These are phyloP conservation scores for Agrocybe chaxingu DNA, from an alignment of 768 basidiomycete species.

Conservation along the genomic window DNA sequence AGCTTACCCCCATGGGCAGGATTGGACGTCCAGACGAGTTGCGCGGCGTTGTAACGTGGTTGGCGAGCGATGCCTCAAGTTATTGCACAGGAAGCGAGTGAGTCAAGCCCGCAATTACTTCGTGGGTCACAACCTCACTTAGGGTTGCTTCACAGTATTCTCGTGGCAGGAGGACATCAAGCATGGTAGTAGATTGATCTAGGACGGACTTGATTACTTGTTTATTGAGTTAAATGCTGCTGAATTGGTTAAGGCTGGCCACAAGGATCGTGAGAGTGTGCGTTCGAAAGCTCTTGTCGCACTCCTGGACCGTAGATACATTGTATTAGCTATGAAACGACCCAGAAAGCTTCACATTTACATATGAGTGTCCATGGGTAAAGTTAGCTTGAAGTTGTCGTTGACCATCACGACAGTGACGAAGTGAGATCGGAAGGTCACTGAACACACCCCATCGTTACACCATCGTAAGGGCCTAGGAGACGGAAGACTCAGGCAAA, in stretches of 20 bases:
- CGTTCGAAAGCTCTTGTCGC: no score
- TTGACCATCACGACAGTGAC: no score
- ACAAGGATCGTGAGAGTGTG: no score
- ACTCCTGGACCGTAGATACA: no score
- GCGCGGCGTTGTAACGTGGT: constrained; percentile 59
- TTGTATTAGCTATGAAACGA: no score
- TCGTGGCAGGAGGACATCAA: neutral
- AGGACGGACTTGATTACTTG: no score
- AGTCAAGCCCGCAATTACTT: constrained; percentile 5
- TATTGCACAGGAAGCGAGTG: constrained; percentile 69
- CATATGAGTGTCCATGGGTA: no score
- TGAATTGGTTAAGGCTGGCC: no score
- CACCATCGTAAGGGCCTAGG: constrained; percentile 27
- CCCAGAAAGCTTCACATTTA: no score
- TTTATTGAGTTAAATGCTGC: no score
- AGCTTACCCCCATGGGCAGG: constrained; percentile 56
- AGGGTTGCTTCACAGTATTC: neutral
- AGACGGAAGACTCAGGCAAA: neutral
- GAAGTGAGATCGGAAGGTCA: no score
- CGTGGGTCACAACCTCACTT: neutral
- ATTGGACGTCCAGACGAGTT: constrained; percentile 64
- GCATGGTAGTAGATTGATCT: neutral
- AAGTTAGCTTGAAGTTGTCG: no score
- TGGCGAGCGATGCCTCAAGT: constrained; percentile 64
- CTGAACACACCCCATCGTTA: constrained; percentile 21